Conservation (phyloP, 148 eudicot species). For the Dianthus caryophyllus region DNA sequence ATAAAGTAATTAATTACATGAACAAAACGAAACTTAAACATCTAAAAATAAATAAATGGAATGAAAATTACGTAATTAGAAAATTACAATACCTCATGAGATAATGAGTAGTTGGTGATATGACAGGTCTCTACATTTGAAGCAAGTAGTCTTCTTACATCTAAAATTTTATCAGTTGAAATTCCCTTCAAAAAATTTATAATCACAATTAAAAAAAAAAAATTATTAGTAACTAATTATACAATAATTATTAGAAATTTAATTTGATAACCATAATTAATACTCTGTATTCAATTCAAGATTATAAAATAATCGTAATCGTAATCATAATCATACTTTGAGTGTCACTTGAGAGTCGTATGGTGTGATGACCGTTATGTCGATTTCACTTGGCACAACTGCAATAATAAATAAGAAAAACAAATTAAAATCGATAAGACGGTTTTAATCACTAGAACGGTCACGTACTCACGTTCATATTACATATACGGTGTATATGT, state of each 20-base stretch:
- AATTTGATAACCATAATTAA: too few relatives aligned
- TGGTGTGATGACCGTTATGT: constrained; percentile 75
- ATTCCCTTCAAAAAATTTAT: constrained; percentile 51
- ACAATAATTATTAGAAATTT: too few relatives aligned
- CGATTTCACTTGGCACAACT: constrained; percentile 87
- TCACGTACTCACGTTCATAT: too few relatives aligned
- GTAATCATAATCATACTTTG: constrained; percentile 43
- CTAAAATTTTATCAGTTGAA: constrained; percentile 83
- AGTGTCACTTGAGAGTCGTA: constrained; percentile 77
- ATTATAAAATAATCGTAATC: too few relatives aligned
- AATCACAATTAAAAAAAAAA: not conserved
- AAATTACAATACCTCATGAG: constrained; percentile 91
- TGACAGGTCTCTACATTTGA: constrained; percentile 87
- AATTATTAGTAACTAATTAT: not conserved
- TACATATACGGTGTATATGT: too few relatives aligned
- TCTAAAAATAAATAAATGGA: not conserved
- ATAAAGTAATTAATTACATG: too few relatives aligned
- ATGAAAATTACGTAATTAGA: too few relatives aligned
- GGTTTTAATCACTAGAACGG: too few relatives aligned
- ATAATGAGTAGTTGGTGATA: constrained; percentile 75
- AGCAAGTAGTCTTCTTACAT: constrained; percentile 77
- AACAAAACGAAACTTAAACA: too few relatives aligned
- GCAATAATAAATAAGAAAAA: constrained; percentile 19
- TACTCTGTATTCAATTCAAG: too few relatives aligned
- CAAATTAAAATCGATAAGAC: too few relatives aligned